These are phyloP conservation scores for Tubosaeta brunneosetosa DNA, from an alignment of 768 basidiomycete genomes.

Conservation along the genomic window DNA sequence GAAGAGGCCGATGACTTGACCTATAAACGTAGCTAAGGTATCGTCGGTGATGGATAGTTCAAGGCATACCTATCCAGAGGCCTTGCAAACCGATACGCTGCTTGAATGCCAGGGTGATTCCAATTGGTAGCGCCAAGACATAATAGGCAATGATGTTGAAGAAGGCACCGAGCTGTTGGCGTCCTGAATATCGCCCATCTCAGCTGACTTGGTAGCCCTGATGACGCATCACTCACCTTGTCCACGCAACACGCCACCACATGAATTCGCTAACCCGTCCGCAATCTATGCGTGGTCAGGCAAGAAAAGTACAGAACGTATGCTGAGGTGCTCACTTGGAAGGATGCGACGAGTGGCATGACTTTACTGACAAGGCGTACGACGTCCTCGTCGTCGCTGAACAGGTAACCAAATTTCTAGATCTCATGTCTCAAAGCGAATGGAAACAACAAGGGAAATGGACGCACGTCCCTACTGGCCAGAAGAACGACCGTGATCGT, in stretches of 20 bases:
- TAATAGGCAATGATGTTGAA: slow-evolving; percentile 71
- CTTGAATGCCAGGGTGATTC: slow-evolving; percentile 47
- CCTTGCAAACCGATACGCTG: slow-evolving; percentile 43
- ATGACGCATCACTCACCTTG: slow-evolving; percentile 30
- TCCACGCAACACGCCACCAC: slow-evolving; percentile 46
- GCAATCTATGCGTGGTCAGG: slow-evolving; percentile 35
- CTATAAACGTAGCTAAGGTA: slow-evolving; percentile 31
- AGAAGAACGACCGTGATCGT: slow-evolving; percentile 59
- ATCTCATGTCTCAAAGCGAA: neutral
- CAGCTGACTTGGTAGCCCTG: neutral
- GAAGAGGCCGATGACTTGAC: slow-evolving; percentile 70
- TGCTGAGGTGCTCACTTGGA: slow-evolving; percentile 35
- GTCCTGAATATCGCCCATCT: slow-evolving; percentile 23
- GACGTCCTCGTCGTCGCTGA: slow-evolving; percentile 58
- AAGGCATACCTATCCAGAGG: slow-evolving; percentile 44
- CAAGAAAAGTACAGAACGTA: neutral
- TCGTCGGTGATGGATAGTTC: neutral
- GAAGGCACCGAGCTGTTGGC: slow-evolving; percentile 68
- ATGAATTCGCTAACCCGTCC: slow-evolving; percentile 49
- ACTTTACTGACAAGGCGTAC: slow-evolving; percentile 46
- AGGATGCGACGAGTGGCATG: slow-evolving; percentile 52
- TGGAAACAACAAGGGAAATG: neutral
- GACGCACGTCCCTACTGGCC: slow-evolving; percentile 49
- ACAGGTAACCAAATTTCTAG: slow-evolving; percentile 59
- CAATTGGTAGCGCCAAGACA: slow-evolving; percentile 48